A percentile compares a stretch with the other conserved stretches of the same genome.
phyloP scores from a whole-genome alignment of 1,284 basidiomycete species.

The Ceratobasidium papillatum region DNA sequence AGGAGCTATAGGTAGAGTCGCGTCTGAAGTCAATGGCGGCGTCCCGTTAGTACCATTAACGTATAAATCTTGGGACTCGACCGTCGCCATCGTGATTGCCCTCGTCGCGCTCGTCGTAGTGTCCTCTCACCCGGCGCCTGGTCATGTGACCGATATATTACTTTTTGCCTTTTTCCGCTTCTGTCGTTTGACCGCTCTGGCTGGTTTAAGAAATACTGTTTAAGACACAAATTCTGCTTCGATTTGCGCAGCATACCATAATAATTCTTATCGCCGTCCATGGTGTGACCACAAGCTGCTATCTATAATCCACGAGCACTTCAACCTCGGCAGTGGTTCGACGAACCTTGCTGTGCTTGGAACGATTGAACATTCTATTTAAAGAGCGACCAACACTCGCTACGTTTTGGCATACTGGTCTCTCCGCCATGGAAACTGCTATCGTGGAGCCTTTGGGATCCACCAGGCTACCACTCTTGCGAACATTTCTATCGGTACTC shows the following conservation, averaged over 20 bases:
- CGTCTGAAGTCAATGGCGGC: conserved; percentile 15
- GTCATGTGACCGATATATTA: conserved; percentile 34
- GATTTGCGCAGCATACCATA: background rate
- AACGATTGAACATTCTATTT: background rate
- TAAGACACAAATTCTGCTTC: background rate
- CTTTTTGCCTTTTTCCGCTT: conserved; percentile 4
- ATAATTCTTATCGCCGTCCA: background rate
- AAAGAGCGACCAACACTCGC: too few relatives aligned
- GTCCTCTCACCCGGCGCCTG: background rate
- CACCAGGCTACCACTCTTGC: background rate
- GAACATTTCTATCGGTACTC: background rate
- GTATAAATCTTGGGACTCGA: conserved; percentile 24
- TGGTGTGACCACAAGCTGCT: background rate
- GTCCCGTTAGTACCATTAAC: conserved; percentile 30
- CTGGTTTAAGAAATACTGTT: background rate
- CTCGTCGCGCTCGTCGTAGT: conserved; percentile 37
- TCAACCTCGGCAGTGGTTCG: too few relatives aligned
- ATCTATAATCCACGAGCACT: too few relatives aligned
- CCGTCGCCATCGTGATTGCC: conserved; percentile 35
- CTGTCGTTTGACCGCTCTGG: background rate
- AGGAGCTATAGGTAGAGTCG: conserved; percentile 38
- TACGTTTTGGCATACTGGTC: too few relatives aligned
- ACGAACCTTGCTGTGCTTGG: background rate
- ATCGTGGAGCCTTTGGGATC: background rate
- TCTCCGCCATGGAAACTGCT: background rate